Percentiles rank a stretch among this genome's conserved stretches.
These are phyloP conservation scores for Fusarium foetens DNA, from an alignment of 2,329 filamentous ascomycete species.

Conservation along the genomic window DNA sequence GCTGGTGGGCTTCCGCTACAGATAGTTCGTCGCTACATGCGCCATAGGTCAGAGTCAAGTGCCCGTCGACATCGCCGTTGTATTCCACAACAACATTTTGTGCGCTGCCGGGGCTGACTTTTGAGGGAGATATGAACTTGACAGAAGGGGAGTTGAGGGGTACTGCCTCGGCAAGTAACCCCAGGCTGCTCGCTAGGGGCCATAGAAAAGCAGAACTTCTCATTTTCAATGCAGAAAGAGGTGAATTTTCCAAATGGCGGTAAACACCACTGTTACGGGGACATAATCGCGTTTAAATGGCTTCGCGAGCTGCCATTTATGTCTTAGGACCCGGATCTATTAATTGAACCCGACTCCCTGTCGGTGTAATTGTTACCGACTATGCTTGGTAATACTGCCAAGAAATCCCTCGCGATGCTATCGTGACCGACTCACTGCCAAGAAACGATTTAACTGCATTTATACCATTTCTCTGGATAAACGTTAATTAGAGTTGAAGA, in stretches of 20 bases:
- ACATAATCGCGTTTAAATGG: not conserved
- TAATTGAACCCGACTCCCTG: not conserved
- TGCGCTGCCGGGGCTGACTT: not conserved
- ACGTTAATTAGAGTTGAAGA: not conserved
- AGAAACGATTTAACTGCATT: not conserved
- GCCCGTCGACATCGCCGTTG: conserved; percentile 29
- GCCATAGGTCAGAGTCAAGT: conserved; percentile 33
- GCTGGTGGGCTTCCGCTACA: no score
- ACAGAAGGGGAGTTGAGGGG: not conserved
- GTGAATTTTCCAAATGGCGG: fast-evolving
- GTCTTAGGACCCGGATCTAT: not conserved
- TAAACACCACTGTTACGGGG: fast-evolving
- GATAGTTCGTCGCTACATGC: not conserved
- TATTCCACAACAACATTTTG: conserved; percentile 41
- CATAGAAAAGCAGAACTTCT: not conserved
- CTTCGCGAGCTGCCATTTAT: not conserved
- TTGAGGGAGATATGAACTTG: not conserved
- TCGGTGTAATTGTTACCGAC: not conserved
- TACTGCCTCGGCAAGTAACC: not conserved
- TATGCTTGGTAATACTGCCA: not conserved
- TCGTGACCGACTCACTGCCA: not conserved
- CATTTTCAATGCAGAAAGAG: not conserved
- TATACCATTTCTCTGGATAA: not conserved
- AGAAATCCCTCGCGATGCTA: not conserved
- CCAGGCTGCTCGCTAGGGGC: fast-evolving